Percentiles rank a stretch among this genome's conserved stretches.
These are phyloP conservation scores for Macrophomina pseudophaseolina DNA, from an alignment of 2,329 filamentous ascomycete species.

Conservation along the genomic window DNA sequence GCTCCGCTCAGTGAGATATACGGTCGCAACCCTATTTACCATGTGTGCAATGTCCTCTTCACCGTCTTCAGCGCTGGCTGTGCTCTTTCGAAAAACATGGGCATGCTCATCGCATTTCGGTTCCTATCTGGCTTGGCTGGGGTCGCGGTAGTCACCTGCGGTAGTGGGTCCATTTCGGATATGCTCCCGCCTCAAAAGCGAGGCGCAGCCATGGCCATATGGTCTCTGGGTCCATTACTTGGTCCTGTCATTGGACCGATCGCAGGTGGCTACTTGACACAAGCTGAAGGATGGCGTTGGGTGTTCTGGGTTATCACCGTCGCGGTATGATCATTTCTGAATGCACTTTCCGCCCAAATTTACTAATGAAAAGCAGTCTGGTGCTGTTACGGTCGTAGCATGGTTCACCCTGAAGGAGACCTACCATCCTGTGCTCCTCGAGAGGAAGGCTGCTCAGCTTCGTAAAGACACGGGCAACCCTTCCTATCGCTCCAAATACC, in stretches of 20 bases:
- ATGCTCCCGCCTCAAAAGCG: slow-evolving; percentile 54
- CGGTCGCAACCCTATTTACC: slow-evolving; percentile 33
- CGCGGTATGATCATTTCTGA: slow-evolving; percentile 17
- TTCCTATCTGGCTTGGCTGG: slow-evolving; percentile 36
- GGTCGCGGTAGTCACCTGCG: slow-evolving; percentile 47
- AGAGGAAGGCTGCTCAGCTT: slow-evolving; percentile 61
- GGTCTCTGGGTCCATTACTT: slow-evolving; percentile 56
- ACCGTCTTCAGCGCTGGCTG: slow-evolving; percentile 36
- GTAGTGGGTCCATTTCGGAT: slow-evolving; percentile 59
- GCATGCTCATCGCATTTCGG: slow-evolving; percentile 36
- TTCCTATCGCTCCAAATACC: slow-evolving; percentile 36
- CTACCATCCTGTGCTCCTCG: slow-evolving; percentile 52
- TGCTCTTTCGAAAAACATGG: slow-evolving; percentile 32
- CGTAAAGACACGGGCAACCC: slow-evolving; percentile 60
- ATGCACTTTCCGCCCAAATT: slow-evolving; percentile 31
- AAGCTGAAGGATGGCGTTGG: slow-evolving; percentile 13
- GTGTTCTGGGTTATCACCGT: slow-evolving; percentile 18
- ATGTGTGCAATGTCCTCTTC: slow-evolving; percentile 32
- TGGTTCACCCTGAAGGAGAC: slow-evolving; percentile 61
- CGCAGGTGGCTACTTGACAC: slow-evolving; percentile 4
- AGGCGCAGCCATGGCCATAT: slow-evolving; percentile 56
- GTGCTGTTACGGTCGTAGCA: slow-evolving; percentile 48
- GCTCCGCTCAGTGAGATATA: slow-evolving; percentile 39
- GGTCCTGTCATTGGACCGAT: slow-evolving; percentile 53
- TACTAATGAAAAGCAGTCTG: slow-evolving; percentile 27